Percentiles rank a stretch among this genome's conserved stretches.
phyloP scores from a whole-genome alignment of 148 eudicot genomes.

The Cornus kousa region DNA sequence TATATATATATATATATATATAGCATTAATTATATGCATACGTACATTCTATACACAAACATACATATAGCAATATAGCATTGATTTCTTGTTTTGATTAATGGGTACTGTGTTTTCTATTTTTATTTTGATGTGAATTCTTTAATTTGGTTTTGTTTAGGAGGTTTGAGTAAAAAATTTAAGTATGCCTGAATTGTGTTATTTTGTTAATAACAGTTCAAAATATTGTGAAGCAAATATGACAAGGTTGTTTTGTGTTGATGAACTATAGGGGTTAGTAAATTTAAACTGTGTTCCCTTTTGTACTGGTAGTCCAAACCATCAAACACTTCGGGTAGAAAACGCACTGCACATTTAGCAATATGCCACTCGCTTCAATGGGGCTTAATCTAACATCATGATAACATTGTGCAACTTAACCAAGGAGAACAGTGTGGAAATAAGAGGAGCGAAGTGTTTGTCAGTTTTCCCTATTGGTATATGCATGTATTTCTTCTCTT shows the following conservation, averaged over 20 bases:
- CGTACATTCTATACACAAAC: background rate
- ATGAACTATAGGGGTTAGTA: background rate
- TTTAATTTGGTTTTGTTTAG: background rate
- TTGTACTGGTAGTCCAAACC: background rate
- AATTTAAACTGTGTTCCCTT: too few species aligned
- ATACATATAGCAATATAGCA: background rate
- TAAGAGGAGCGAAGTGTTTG: too few species aligned
- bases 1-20: too few species aligned
- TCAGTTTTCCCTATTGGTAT: too few species aligned
- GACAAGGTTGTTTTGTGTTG: too few species aligned
- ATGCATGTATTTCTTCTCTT: too few species aligned
- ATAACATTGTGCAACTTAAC: too few species aligned
- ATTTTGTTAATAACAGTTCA: too few species aligned
- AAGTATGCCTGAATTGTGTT: background rate
- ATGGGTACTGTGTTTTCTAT: background rate
- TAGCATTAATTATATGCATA: background rate
- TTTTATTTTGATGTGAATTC: background rate
- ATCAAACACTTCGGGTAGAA: background rate
- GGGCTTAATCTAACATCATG: too few species aligned
- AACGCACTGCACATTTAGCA: background rate
- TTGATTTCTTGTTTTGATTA: background rate
- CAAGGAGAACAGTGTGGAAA: too few species aligned
- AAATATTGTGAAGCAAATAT: too few species aligned
- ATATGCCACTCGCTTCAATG: too few species aligned
- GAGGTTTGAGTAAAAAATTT: background rate